Conservation (phyloP, 164 flowering plant genomes). For the Paratinospora sagittata region DNA sequence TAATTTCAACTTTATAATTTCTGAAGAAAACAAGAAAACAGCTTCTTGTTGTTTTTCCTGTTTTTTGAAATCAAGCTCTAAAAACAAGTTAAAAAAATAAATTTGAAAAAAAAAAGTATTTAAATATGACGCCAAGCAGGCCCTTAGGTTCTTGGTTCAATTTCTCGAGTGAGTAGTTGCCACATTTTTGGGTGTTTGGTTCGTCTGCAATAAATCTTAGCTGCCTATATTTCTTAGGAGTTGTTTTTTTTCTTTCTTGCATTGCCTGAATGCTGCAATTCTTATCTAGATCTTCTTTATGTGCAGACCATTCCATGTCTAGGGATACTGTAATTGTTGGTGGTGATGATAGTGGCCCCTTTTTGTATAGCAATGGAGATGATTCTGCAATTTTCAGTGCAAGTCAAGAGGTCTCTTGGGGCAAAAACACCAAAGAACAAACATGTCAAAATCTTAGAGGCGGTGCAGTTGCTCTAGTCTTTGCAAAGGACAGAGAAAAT, state of each 20-base stretch:
- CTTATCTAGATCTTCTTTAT: not conserved
- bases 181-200: not conserved
- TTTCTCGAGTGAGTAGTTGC: not conserved
- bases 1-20: no score
- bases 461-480: conserved; percentile 55
- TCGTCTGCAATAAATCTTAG: no score
- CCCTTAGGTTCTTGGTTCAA: no score
- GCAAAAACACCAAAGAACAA: not conserved
- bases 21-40: no score
- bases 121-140: no score
- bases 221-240: not conserved
- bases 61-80: no score
- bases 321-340: conserved; percentile 36
- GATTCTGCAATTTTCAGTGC: conserved; percentile 13
- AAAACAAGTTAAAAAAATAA: no score
- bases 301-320: conserved; percentile 21
- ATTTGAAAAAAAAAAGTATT: no score
- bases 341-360: conserved; percentile 39
- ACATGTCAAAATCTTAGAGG: not conserved
- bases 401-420: not conserved
- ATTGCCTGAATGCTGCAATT: not conserved
- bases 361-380: conserved; percentile 30
- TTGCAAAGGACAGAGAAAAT: conserved; percentile 50
- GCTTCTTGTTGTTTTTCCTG: no score
- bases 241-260: not conserved